Conservation (phyloP, 352 stramenopile genomes). For the Sclerospora graminicola region DNA sequence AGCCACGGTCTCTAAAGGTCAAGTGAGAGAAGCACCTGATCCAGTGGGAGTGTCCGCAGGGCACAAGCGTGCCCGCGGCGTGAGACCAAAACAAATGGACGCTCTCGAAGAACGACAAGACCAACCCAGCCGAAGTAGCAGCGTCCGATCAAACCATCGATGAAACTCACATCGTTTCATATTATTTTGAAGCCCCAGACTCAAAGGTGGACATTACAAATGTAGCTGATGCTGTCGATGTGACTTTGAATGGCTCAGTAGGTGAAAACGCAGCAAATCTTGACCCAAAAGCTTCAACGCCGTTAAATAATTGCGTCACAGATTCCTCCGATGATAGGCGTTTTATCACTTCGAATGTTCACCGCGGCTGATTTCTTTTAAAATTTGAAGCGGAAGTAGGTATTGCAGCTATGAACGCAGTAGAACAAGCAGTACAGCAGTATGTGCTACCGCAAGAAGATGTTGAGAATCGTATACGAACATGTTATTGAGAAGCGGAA, state of each 20-base stretch:
- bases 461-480: constrained; percentile 39
- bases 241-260: constrained; percentile 12
- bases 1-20: no score
- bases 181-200: constrained; percentile 21
- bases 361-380: constrained; percentile 30
- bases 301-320: constrained; percentile 14
- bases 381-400: constrained; percentile 53
- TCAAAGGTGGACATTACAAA: constrained; percentile 25
- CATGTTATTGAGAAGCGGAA: constrained; percentile 56
- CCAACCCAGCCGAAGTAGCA: no score
- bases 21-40: no score
- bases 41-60: no score
- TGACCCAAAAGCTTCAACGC: constrained; percentile 10
- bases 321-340: constrained; percentile 33
- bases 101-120: no score
- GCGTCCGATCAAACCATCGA: background rate
- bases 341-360: constrained; percentile 31
- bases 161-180: constrained; percentile 20
- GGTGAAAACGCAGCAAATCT: constrained; percentile 10
- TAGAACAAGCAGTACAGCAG: constrained; percentile 45
- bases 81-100: no score
- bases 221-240: constrained; percentile 23
- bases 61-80: no score
- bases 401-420: constrained; percentile 41
- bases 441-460: constrained; percentile 32